Base-by-base conservation (phyloP, 331 rosid species). In the Quercus phellos region DNA sequence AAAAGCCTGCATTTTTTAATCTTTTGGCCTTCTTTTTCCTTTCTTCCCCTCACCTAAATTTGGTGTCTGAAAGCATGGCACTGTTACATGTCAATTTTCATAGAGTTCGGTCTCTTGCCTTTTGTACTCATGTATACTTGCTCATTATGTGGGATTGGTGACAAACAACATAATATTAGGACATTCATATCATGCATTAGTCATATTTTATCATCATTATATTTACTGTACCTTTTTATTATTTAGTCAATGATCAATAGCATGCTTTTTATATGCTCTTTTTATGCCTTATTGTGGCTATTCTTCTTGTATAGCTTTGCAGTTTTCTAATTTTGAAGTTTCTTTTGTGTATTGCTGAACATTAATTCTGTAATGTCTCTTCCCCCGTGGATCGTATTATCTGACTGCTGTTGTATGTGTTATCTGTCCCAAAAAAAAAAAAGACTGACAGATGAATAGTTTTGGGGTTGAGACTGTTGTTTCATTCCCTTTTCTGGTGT, bases 1-100 rank as follows among this genome's bases (percentile, higher is more conserved):
- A 82, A 76, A 80, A 79, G 86, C 84, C 80, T 82, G 86, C 85
- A 78, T 70, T 22, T 79, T 69, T 74, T 74, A 77, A 78, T 75
- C 81, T 73, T 80, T 83, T 79, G 84, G 85, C 80, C 83, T 78
- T 86, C 63, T 34, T 56, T 21, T 72, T 58, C 17, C 29, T 55
- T 75, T 58, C 13, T 75, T 59, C 79, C 75, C 14, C 72, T 51
- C 80, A 84, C 74, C 84, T 51, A 74, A 84, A 80, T 84, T 84
- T 73, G 87, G 84, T 81, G 82, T 55, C 74, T 27, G 6, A 50
- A 76, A 51, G 68, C 42, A 59, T 55, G 78, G 82, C 84, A 80
- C 80, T 77, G 50, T 77, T 77, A 73, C 84, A 72, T 83, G 74
- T 74, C 71, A 60, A 46, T 64, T 79, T 63, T 79, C 76, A 75